Percentiles rank a stretch among this genome's conserved stretches.
Evolutionary conservation across 768 basidiomycete species (phyloP).

Genomic region (Boletus fagicola): DNA sequence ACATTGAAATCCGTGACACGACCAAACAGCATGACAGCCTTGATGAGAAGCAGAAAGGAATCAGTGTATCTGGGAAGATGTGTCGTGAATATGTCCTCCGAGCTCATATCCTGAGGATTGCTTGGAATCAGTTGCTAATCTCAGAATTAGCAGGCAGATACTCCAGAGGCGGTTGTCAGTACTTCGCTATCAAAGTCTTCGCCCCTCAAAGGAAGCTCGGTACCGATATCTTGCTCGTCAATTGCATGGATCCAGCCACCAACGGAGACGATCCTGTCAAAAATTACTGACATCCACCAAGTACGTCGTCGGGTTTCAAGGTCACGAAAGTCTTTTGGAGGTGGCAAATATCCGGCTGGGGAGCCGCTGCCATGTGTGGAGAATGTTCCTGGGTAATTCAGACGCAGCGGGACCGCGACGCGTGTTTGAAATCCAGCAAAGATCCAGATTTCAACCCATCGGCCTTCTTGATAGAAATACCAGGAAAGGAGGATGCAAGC

Average conservation of each 20-base stretch:
- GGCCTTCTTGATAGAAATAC: conserved; percentile 89
- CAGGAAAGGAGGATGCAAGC: conserved; percentile 84
- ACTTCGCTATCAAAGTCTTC: conserved; percentile 79
- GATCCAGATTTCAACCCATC: conserved; percentile 91
- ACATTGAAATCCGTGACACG: conserved; percentile 84
- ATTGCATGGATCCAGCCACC: conserved; percentile 87
- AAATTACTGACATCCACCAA: conserved; percentile 91
- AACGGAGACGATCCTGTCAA: conserved; percentile 77
- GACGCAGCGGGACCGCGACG: conserved; percentile 74
- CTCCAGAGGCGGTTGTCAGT: conserved; percentile 19
- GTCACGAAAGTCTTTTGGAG: conserved; percentile 73
- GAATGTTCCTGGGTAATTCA: conserved; percentile 86
- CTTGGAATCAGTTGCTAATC: conserved; percentile 56
- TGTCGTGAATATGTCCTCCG: conserved; percentile 60
- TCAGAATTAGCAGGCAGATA: conserved; percentile 13
- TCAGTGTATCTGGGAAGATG: conserved; percentile 81
- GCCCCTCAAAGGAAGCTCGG: conserved; percentile 73
- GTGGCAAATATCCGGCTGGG: conserved; percentile 77
- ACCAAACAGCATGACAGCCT: conserved; percentile 82
- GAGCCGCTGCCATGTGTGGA: conserved; percentile 62
- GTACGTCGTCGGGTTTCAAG: conserved; percentile 76
- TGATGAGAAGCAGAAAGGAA: conserved; percentile 77
- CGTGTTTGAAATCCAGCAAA: conserved; percentile 84
- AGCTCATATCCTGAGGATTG: conserved; percentile 73
- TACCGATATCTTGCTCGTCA: conserved; percentile 81